These are phyloP conservation scores for Colletotrichum somersetense DNA, from an alignment of 2,329 filamentous ascomycete species.

Conservation along the genomic window DNA sequence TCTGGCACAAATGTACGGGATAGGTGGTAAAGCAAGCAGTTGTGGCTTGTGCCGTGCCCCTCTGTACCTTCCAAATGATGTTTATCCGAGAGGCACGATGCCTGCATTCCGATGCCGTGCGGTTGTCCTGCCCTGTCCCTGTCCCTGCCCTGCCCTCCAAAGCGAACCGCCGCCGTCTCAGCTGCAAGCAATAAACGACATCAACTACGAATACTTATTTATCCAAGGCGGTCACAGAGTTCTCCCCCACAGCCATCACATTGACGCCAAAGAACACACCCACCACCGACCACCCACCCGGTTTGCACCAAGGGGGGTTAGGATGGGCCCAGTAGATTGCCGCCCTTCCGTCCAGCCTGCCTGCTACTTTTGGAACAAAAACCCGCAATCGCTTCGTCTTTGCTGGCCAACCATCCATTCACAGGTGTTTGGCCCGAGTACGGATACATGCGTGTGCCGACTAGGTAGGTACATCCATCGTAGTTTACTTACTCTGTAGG, in stretches of 20 bases:
- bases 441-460: neutral
- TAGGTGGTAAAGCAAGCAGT: neutral
- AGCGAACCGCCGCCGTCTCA: neutral
- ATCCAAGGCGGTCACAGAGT: no score
- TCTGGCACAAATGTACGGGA: slow-evolving; percentile 5
- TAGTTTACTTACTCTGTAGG: no score
- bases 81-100: slow-evolving; percentile 35
- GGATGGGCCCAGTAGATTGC: neutral
- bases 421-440: neutral
- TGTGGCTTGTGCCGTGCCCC: neutral
- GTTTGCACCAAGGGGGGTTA: neutral
- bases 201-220: no score
- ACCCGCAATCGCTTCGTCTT: neutral
- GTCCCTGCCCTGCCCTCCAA: neutral
- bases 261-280: no score
- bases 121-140: slow-evolving; percentile 4
- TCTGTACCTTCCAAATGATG: neutral
- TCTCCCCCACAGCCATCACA: no score
- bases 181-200: neutral
- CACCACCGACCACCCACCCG: neutral
- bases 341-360: neutral
- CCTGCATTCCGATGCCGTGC: slow-evolving; percentile 27
- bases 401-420: neutral
- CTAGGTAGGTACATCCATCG: neutral
- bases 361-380: slow-evolving; percentile 25